phyloP scores from a whole-genome alignment of 202 grass and related monocot species.

The Elaeis oleifera region DNA sequence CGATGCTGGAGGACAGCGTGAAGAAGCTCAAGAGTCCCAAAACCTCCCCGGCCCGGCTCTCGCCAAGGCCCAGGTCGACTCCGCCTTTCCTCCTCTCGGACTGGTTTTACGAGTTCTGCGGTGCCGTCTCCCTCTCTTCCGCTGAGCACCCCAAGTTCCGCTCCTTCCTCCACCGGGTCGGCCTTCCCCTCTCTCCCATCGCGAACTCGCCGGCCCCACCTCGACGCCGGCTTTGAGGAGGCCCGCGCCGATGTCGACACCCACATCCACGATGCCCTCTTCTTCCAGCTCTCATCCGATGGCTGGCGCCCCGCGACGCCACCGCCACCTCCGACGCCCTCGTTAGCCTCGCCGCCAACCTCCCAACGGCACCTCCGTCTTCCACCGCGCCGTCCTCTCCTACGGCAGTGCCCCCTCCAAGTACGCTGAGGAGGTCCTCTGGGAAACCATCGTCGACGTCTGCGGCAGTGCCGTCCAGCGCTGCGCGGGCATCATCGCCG shows the following conservation, averaged over 20 bases:
- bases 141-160: slow-evolving; percentile 14
- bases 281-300: slow-evolving; percentile 20
- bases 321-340: too few relatives aligned
- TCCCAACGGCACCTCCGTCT: too few relatives aligned
- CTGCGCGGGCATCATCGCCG: too few relatives aligned
- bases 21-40: slow-evolving; percentile 9
- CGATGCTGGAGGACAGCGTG: slow-evolving; percentile 7
- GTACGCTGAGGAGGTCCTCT: too few relatives aligned
- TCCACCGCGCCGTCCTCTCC: too few relatives aligned
- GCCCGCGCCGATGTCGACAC: slow-evolving; percentile 4
- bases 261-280: slow-evolving; percentile 14
- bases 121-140: slow-evolving; percentile 8
- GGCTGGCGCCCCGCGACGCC: neutral
- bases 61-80: slow-evolving; percentile 7
- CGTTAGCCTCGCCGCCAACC: too few relatives aligned
- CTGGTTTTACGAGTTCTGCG: neutral
- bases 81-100: neutral
- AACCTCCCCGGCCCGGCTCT: neutral
- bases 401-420: too few relatives aligned
- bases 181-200: neutral
- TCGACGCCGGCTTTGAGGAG: slow-evolving; percentile 6
- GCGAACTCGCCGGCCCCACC: neutral
- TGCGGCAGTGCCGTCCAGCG: too few relatives aligned
- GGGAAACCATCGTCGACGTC: too few relatives aligned
- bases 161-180: slow-evolving; percentile 16